These are phyloP conservation scores for Chaetomium sp. DNA, from an alignment of 2,329 filamentous ascomycete species.

Conservation along the genomic window DNA sequence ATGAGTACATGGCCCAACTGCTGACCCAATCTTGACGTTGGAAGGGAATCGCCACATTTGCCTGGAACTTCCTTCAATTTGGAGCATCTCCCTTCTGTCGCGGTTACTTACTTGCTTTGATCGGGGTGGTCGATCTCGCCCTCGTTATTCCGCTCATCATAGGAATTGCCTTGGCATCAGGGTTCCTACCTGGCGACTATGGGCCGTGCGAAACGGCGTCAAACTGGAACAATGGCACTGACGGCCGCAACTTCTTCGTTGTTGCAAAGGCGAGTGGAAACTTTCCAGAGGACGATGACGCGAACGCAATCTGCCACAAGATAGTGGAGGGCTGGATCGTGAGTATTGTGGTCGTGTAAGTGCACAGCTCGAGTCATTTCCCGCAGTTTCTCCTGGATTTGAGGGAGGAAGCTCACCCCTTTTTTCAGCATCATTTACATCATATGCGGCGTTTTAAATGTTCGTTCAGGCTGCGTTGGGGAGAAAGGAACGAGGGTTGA, in stretches of 20 bases:
- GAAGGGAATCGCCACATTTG: not conserved
- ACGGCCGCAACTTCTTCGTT: constrained; percentile 6
- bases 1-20: not conserved
- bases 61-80: constrained; percentile 4
- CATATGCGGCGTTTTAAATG: not conserved
- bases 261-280: not conserved
- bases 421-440: not conserved
- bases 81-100: not conserved
- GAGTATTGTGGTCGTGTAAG: constrained; percentile 3
- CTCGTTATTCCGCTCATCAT: not conserved
- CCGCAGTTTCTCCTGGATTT: not conserved
- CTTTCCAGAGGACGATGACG: not conserved
- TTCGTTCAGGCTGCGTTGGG: not conserved
- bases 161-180: not conserved
- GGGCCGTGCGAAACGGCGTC: not conserved
- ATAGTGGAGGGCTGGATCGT: not conserved
- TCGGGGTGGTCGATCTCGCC: not conserved
- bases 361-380: not conserved
- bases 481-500: not conserved
- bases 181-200: not conserved
- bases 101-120: not conserved
- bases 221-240: constrained; percentile 2
- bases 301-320: not conserved
- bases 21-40: not conserved
- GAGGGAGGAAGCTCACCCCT: not conserved